Percentiles rank a stretch among this genome's conserved stretches.
phyloP scores from a whole-genome alignment of 345 rosid species.

The Gynandropsis gynandra region DNA sequence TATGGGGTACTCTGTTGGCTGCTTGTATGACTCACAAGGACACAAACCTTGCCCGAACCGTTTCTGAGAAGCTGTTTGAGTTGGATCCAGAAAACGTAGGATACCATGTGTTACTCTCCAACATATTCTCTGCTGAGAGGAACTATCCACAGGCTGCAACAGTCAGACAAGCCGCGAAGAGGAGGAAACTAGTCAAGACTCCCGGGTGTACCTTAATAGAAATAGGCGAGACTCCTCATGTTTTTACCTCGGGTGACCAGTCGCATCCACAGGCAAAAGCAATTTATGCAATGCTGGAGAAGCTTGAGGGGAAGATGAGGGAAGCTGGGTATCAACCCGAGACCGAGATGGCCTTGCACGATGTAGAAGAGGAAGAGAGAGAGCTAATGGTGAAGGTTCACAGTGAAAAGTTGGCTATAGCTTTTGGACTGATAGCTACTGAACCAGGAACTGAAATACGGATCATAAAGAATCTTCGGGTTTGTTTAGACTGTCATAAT shows the following conservation, averaged over 20 bases:
- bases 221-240: conserved; percentile 51
- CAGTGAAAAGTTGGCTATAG: conserved; percentile 80
- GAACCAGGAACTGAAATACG: conserved; percentile 62
- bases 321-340: conserved; percentile 71
- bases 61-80: conserved; percentile 55
- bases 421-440: conserved; percentile 62
- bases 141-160: conserved; percentile 65
- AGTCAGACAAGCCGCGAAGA: conserved; percentile 56
- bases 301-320: conserved; percentile 51
- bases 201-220: conserved; percentile 78
- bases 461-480: conserved; percentile 70
- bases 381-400: conserved; percentile 63
- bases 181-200: conserved; percentile 51
- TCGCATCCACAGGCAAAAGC: conserved; percentile 57
- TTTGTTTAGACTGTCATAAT: conserved; percentile 71
- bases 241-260: conserved; percentile 66
- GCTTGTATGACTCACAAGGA: conserved; percentile 79
- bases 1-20: conserved; percentile 68
- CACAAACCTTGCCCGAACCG: conserved; percentile 49
- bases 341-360: conserved; percentile 55
- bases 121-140: conserved; percentile 56
- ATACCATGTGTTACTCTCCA: conserved; percentile 58
- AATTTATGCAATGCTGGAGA: conserved; percentile 55
- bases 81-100: conserved; percentile 65
- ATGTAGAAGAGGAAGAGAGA: conserved; percentile 87